Evolutionary conservation across 768 basidiomycete species (phyloP), one percentile per base, ranked within the genome.

Genomic region (Crassisporium funariophilum): DNA sequence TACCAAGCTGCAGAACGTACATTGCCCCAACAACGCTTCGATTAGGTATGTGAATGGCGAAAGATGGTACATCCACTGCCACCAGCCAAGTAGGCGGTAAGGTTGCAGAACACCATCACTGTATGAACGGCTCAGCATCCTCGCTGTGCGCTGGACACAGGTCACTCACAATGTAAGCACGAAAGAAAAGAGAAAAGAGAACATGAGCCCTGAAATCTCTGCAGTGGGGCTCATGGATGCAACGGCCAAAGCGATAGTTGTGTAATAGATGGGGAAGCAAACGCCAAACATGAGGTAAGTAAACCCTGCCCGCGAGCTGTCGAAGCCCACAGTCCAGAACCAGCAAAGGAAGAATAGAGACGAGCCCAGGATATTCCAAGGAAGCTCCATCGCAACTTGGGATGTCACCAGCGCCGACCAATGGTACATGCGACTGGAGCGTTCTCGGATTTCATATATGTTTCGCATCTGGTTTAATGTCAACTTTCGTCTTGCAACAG

Each of bases 21-120:
- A 72, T 69, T 75, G 71, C 12, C 73, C 73, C 23, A 78, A 51
- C 12, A 80, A 59, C 21, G 73, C 81, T 41, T 77, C 77, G 24
- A 79, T 67, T 27, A 82, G 58, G 49, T 81, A 81, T 3, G 74
- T 76, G 54, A 69, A 75, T 0, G 78, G 78, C 3, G 78, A 78
- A 11, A 77, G 45, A 20, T 64, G 67, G 49, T 81, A 70, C 74
- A 80, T 76, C 39, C 62, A 64, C 34, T 39, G 53, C 86, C 86
- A 88, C 78, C 83, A 84, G 10, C 78, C 79, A 7, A 87, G 75
- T n/a, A 71, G 68, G 7, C 72, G 50, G 58, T 70, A 82, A 4
- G 84, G 85, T 53, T 87, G 85, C 9, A 88, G 57, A 31, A 86
- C 81, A 50, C 84, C 85, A 53, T 84, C 77, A 59, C 79, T 81